A percentile compares a stretch with the other conserved stretches of the same genome.
Conservation (phyloP, 768 basidiomycete genomes). For the Trametopsis cervina region DNA sequence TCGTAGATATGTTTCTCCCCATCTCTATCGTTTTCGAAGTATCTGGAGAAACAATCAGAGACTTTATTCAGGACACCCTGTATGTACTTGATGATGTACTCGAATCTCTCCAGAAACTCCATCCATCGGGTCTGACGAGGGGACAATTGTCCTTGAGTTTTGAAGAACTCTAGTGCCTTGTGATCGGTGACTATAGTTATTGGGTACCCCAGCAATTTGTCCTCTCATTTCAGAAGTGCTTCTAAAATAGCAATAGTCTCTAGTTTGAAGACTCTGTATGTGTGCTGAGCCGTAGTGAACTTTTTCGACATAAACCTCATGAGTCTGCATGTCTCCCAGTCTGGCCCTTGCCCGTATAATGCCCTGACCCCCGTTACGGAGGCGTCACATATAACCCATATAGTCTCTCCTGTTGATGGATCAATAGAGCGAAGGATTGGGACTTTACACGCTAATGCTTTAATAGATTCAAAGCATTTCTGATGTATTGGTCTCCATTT, state of each 20-base stretch:
- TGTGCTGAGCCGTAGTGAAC: slow-evolving; percentile 20
- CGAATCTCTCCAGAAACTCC: slow-evolving; percentile 20
- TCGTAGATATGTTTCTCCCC: not conserved
- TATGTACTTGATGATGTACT: slow-evolving; percentile 24
- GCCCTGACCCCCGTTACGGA: slow-evolving; percentile 16
- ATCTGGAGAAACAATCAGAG: slow-evolving; percentile 17
- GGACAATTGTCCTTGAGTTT: slow-evolving; percentile 19
- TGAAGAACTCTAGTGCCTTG: slow-evolving; percentile 17
- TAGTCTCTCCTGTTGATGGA: slow-evolving; percentile 1
- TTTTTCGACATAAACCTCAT: slow-evolving; percentile 25
- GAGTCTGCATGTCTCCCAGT: slow-evolving; percentile 9
- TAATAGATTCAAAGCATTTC: slow-evolving; percentile 14
- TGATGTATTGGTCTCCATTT: slow-evolving; percentile 24
- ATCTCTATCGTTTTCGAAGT: slow-evolving; percentile 8
- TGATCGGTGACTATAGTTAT: slow-evolving; percentile 25
- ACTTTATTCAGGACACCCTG: slow-evolving; percentile 21
- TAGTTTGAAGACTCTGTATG: slow-evolving; percentile 32
- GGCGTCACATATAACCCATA: slow-evolving; percentile 21
- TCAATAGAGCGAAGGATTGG: slow-evolving; percentile 12
- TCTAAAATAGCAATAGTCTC: slow-evolving; percentile 29
- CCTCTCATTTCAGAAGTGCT: slow-evolving; percentile 27
- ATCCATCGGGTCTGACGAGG: slow-evolving; percentile 22
- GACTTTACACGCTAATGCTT: not conserved
- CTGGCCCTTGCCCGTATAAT: slow-evolving; percentile 17
- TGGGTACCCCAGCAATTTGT: slow-evolving; percentile 17